Evolutionary conservation across 305 asterid genomes (phyloP).

Genomic region (Fraxinus albicans): DNA sequence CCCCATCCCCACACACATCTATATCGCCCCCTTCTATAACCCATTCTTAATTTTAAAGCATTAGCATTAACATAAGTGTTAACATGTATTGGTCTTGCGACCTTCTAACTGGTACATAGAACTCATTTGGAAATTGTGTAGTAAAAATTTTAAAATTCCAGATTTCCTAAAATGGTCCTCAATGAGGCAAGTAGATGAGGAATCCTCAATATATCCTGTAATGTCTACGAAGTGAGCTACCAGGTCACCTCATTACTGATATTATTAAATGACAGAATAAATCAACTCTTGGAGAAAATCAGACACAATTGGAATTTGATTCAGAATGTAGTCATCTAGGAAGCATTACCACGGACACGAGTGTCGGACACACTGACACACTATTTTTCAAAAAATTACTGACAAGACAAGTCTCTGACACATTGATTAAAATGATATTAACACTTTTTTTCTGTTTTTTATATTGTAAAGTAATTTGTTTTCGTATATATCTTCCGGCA

Average conservation of each 20-base stretch:
- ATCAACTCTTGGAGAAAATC: neutral
- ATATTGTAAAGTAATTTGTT: neutral
- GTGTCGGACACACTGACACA: neutral
- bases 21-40: neutral
- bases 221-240: neutral
- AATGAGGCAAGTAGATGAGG: neutral
- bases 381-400: neutral
- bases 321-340: neutral
- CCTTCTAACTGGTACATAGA: neutral
- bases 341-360: neutral
- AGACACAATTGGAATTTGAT: neutral
- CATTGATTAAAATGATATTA: neutral
- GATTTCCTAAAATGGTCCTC: neutral
- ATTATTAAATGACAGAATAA: neutral
- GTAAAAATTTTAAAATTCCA: neutral
- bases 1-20: neutral
- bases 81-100: neutral
- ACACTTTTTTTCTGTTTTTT: neutral
- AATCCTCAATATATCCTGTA: neutral
- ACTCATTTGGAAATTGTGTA: neutral
- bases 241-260: neutral
- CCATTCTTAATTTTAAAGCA: neutral
- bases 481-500: neutral
- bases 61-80: neutral
- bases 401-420: neutral